Evolutionary conservation across 164 flowering plant species (phyloP), one percentile per base, ranked within the genome.

Genomic region (Saururus chinensis): DNA sequence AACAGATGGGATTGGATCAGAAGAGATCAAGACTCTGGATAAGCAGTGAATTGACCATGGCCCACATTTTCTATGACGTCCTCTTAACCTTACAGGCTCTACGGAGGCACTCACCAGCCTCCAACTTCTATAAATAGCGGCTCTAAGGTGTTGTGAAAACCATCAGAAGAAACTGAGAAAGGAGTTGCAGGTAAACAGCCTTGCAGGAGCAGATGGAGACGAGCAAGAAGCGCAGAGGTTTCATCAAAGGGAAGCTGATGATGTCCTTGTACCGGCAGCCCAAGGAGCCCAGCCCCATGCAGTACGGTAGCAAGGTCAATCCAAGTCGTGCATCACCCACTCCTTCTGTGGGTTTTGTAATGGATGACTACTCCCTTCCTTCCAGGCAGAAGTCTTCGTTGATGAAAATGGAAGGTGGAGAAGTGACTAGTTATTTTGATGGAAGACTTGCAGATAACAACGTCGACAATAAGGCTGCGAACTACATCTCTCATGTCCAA

Each of bases 401-500:
- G 7, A 9, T 72, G 21, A 64, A 71, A 9, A 68, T 73, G 0
- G 68, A 69, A 0, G 66, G 63, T 45, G n/a, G 63, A 40, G 71
- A 62, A 40, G 35, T 60, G 37, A 21, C 55, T 10, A 48, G 24
- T 55, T 61, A 66, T 60, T 69, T 73, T 20, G 70, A 16, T 13
- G 60, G 41, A 6, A 51, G 52, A 5, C 67, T 42, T 24, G 78
- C 37, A 0, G 85, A 82, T 40, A 84, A 84, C 26, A 53, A 55
- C 37, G 82, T 87, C 0, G 83, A 87, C 60, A 25, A 40, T 55
- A 81, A 69, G 64, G 88, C 95, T 21, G 77, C 76, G 4, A 60
- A 30, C 22, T 87, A 83, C 65, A 85, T 87, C 19, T 80, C 86
- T 56, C 57, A 68, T 22, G 90, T 85, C 54, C 86, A 74, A 58